Evolutionary conservation across 2,329 filamentous ascomycete genomes (phyloP), one percentile per base, ranked within the genome.

Genomic region (Fusarium siculi): DNA sequence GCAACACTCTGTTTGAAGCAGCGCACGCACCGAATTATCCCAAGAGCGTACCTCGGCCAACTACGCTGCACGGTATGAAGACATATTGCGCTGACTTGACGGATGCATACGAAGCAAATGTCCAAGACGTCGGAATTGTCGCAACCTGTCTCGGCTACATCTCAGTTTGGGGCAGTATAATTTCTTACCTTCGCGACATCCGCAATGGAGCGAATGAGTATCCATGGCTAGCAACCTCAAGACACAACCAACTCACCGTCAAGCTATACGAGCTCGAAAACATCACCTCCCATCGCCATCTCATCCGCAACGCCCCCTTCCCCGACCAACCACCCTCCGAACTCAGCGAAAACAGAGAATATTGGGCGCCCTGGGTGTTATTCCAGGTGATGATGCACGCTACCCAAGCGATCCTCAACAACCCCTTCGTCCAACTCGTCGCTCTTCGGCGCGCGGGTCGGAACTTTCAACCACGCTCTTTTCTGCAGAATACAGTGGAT

Each of bases 381-480:
- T 74, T 76, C 30, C 73, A 77, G n/a, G 70, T 77, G 3, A 57
- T 73, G n/a, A 74, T 76, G 46, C 75, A 77, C 16, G 73, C 73
- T 7, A 59, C 75, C 1, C 74, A 76, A 14, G 75, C 73, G 0
- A 63, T 74, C 0, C 44, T 77, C 2, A 76, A 77, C 8, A 77
- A 77, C 4, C 75, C 75, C 1, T 77, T 77, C 12, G 72, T 77
- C 3, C 75, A 77, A 14, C 75, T 77, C 2, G 75, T 77, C 0
- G 75, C 72, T 3, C 75, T 74, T 16, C 66, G 74, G 7, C 63
- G 66, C 23, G 63, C 55, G 10, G 73, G 63, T 4, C 63, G 63
- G 1, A 67, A 76, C 0, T 70, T 73, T 12, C 75, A 74, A 5
- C 75, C 75, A 1, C 72, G 75, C 0, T 77, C 75, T 0, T 77